Percentiles rank a stretch among this genome's conserved stretches.
phyloP scores from a whole-genome alignment of 2,329 filamentous ascomycete species.

The Mycogone perniciosa region DNA sequence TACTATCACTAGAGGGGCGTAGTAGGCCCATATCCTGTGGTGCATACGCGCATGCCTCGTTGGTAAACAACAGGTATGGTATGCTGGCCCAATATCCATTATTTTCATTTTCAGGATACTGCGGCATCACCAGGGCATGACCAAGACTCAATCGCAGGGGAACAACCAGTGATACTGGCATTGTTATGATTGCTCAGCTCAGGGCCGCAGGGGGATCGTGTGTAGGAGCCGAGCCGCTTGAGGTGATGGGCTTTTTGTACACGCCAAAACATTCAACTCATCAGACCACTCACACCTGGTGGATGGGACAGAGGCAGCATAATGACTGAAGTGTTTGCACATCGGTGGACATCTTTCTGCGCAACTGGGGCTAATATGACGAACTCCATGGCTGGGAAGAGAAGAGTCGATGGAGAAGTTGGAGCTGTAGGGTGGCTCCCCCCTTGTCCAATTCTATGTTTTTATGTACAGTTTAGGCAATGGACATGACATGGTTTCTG shows the following conservation, averaged over 20 bases:
- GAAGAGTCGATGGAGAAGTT: neutral
- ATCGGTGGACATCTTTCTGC: neutral
- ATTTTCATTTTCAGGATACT: conserved; percentile 19
- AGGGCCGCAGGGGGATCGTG: neutral
- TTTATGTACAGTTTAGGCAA: conserved; percentile 17
- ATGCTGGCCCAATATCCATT: neutral
- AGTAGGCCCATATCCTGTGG: conserved; percentile 18
- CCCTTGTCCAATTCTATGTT: conserved; percentile 9
- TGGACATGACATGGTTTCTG: conserved; percentile 11
- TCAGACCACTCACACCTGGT: neutral
- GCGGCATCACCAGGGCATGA: conserved; percentile 3
- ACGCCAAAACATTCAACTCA: neutral
- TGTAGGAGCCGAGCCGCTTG: neutral
- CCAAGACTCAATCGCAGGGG: neutral
- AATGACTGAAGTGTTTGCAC: neutral
- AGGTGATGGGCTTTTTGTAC: neutral
- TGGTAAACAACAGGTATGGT: neutral
- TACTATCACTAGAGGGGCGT: conserved; percentile 31
- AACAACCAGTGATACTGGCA: neutral
- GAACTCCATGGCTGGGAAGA: neutral
- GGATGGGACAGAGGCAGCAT: neutral
- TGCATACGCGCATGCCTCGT: conserved; percentile 5
- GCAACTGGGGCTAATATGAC: neutral
- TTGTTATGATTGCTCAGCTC: neutral
- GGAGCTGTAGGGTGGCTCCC: conserved; percentile 6